phyloP scores from a whole-genome alignment of 768 basidiomycete genomes.

The Lanmaoa pseudosensibilis region DNA sequence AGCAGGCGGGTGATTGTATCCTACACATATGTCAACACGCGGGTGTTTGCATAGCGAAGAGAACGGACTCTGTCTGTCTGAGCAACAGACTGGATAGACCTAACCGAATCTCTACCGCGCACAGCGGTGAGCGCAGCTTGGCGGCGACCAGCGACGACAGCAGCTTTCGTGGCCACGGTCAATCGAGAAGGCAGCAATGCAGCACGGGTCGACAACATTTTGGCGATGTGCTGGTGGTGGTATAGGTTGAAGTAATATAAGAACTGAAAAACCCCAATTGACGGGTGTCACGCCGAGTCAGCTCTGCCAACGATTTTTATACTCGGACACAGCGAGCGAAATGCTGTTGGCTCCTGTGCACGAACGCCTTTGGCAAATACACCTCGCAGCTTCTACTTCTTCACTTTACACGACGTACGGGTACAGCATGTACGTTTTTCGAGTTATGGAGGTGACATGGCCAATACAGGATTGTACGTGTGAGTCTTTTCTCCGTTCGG shows the following conservation, averaged over 20 bases:
- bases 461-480: neutral
- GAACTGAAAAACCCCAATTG: neutral
- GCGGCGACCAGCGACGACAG: constrained; percentile 43
- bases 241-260: neutral
- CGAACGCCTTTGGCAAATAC: constrained; percentile 7
- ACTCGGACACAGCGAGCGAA: constrained; percentile 1
- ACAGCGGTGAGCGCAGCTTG: constrained; percentile 44
- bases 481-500: neutral
- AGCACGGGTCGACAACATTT: constrained; percentile 35
- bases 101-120: constrained; percentile 37
- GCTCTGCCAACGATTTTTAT: neutral
- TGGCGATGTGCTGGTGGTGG: constrained; percentile 2
- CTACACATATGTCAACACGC: constrained; percentile 39
- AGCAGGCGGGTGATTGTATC: constrained; percentile 96
- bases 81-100: constrained; percentile 59
- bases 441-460: neutral
- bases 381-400: neutral
- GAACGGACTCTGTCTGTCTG: constrained; percentile 71
- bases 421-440: neutral
- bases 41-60: neutral
- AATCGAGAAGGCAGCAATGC: constrained; percentile 24
- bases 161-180: constrained; percentile 44
- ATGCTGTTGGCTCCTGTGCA: constrained; percentile 24
- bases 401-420: neutral
- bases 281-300: neutral